These are phyloP conservation scores for Diaporthe australafricana DNA, from an alignment of 2,329 filamentous ascomycete genomes.

Conservation along the genomic window DNA sequence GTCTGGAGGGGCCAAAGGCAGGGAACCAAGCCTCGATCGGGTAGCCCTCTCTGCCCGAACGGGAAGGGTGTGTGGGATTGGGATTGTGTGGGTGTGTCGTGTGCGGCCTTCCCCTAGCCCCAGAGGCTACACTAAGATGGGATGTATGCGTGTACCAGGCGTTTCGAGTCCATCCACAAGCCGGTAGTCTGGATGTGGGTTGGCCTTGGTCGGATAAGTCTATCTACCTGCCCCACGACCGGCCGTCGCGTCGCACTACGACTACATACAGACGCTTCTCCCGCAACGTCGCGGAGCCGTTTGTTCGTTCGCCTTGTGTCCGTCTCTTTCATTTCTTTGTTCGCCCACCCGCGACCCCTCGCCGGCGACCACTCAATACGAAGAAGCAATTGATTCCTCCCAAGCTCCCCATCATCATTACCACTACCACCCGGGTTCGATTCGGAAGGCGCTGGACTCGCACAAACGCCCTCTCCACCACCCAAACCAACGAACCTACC, in stretches of 20 bases:
- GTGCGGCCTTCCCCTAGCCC: conserved; percentile 17
- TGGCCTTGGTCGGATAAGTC: no score
- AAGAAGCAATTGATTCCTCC: background rate
- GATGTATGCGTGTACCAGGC: background rate
- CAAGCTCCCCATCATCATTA: background rate
- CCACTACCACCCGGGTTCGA: background rate
- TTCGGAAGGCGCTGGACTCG: background rate
- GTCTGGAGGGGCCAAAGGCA: background rate
- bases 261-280: background rate
- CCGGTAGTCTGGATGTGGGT: background rate
- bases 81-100: background rate
- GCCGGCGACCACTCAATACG: background rate
- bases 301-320: conserved; percentile 4
- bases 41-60: background rate
- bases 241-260: no score
- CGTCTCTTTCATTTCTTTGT: conserved; percentile 24
- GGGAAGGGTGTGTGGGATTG: background rate
- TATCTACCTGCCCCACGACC: no score
- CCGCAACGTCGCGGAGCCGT: conserved; percentile 9
- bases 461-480: background rate
- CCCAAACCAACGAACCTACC: background rate
- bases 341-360: background rate
- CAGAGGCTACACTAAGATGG: background rate
- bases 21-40: conserved; percentile 2
- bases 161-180: conserved; percentile 16